phyloP scores from a whole-genome alignment of 345 rosid genomes.

The Citrus trifoliata region DNA sequence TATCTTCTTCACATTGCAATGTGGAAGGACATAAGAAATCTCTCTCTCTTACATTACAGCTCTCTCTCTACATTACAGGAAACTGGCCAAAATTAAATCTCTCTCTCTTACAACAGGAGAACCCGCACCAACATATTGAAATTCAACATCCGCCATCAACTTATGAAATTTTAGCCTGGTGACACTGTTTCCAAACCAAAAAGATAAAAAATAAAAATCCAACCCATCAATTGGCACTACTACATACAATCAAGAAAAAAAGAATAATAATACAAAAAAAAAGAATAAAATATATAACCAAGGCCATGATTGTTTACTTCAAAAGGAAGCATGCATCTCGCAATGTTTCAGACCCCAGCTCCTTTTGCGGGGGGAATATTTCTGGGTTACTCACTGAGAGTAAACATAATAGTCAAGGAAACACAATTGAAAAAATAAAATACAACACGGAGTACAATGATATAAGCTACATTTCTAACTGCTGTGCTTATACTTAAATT shows the following conservation, averaged over 20 bases:
- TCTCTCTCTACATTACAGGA: constrained; percentile 89
- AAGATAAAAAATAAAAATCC: neutral
- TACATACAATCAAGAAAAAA: neutral
- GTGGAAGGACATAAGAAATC: neutral
- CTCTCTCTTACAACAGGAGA: constrained; percentile 50
- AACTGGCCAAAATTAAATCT: constrained; percentile 61
- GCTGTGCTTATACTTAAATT: too few species aligned
- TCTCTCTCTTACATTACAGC: too few species aligned
- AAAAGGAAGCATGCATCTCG: constrained; percentile 46
- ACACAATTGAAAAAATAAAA: neutral
- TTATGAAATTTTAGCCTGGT: constrained; percentile 83
- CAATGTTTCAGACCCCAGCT: constrained; percentile 33
- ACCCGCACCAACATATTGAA: constrained; percentile 44
- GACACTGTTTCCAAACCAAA: constrained; percentile 49
- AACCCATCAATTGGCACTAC: neutral
- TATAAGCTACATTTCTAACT: too few species aligned
- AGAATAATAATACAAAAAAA: neutral
- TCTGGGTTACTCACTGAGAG: constrained; percentile 62
- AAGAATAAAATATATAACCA: neutral
- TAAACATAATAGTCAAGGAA: constrained; percentile 50
- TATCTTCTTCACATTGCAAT: neutral
- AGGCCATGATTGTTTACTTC: constrained; percentile 44
- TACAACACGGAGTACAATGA: too few species aligned
- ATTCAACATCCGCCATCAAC: constrained; percentile 57
- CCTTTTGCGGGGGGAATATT: constrained; percentile 60